phyloP scores from a whole-genome alignment of 352 stramenopile species.

The Phytopythium mirpurense region DNA sequence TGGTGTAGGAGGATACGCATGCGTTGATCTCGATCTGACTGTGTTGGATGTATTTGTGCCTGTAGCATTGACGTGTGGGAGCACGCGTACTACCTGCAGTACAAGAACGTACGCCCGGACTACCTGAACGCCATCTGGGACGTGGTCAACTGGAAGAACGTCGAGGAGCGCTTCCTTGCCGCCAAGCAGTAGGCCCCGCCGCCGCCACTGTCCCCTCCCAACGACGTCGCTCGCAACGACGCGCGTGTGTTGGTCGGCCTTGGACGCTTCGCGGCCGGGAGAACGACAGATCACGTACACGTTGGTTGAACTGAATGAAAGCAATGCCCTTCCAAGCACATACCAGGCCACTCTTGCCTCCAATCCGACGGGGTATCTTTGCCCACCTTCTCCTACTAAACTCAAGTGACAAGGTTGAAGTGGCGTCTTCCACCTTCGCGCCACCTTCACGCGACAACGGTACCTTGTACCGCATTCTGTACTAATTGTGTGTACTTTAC shows the following conservation, averaged over 20 bases:
- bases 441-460: slow-evolving; percentile 9
- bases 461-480: background rate
- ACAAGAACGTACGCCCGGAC: slow-evolving; percentile 94
- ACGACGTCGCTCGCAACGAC: background rate
- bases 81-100: slow-evolving; percentile 95
- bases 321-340: no score
- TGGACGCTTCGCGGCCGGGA: no score
- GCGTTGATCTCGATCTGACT: background rate
- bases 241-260: no score
- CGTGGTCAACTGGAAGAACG: slow-evolving; percentile 95
- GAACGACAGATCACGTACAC: no score
- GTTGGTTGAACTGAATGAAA: background rate
- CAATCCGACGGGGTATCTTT: no score
- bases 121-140: slow-evolving; percentile 95
- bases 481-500: no score
- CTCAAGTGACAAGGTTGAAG: no score
- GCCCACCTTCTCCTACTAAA: no score
- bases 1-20: background rate
- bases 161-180: slow-evolving; percentile 66
- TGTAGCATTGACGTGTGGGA: slow-evolving; percentile 98
- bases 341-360: no score
- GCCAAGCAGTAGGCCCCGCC: slow-evolving; percentile 59
- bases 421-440: background rate
- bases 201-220: background rate
- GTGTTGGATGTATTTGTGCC: background rate